phyloP scores from a whole-genome alignment of 371 early-diverging fungal species.

The Apophysomyces elegans region DNA sequence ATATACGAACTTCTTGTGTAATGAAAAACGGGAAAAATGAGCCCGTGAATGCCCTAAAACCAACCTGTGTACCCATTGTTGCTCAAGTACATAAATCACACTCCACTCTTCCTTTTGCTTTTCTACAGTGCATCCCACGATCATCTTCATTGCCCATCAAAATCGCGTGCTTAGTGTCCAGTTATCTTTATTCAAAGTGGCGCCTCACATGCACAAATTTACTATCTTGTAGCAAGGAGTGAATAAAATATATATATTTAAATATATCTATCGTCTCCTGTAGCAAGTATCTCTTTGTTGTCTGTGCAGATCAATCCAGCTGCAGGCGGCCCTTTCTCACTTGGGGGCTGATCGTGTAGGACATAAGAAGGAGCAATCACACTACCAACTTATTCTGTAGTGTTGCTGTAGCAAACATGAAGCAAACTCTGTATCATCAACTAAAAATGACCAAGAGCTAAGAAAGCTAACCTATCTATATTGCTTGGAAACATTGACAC shows the following conservation, averaged over 20 bases:
- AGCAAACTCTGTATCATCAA: too few relatives aligned
- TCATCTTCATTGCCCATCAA: background rate
- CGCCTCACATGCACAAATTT: slow-evolving; percentile 12
- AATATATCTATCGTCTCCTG: background rate
- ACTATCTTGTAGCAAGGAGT: slow-evolving; percentile 1
- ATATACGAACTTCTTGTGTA: slow-evolving; percentile 11
- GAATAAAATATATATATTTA: background rate
- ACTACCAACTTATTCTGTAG: background rate
- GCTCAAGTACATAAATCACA: slow-evolving; percentile 4
- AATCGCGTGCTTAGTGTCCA: slow-evolving; percentile 6
- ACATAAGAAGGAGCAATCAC: slow-evolving; percentile 1
- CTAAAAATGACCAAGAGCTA: too few relatives aligned
- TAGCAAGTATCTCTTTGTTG: slow-evolving; percentile 10
- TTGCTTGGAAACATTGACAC: too few relatives aligned
- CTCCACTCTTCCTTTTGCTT: background rate
- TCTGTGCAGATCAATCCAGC: slow-evolving; percentile 12
- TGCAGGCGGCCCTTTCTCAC: slow-evolving; percentile 6
- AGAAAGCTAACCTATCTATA: too few relatives aligned
- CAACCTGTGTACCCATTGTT: slow-evolving; percentile 8
- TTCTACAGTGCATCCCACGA: background rate
- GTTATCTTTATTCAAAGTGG: slow-evolving; percentile 3
- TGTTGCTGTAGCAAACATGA: too few relatives aligned
- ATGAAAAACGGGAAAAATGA: slow-evolving; percentile 12
- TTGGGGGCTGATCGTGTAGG: background rate
- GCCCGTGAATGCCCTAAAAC: background rate